phyloP scores from a whole-genome alignment of 2,329 filamentous ascomycete genomes.

The Talaromyces albobiverticillius region DNA sequence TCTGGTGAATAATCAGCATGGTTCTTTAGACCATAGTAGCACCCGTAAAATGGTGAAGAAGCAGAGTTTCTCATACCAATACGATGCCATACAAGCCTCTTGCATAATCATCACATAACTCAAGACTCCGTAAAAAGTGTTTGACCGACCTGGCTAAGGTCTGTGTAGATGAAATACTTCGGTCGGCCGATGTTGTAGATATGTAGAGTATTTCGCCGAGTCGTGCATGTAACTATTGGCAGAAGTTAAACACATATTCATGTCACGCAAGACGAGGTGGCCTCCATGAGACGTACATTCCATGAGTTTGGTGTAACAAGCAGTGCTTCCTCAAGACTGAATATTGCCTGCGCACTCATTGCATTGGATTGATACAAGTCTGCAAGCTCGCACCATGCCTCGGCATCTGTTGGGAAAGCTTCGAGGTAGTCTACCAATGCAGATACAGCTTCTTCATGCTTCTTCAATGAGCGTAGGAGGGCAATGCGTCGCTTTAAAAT shows the following conservation, averaged over 20 bases:
- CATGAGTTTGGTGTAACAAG: slow-evolving; percentile 86
- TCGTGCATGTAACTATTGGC: slow-evolving; percentile 71
- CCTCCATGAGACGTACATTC: slow-evolving; percentile 67
- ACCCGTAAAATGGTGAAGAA: background rate
- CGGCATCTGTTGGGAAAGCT: slow-evolving; percentile 81
- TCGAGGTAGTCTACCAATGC: slow-evolving; percentile 74
- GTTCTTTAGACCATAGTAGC: background rate
- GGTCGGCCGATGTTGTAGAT: slow-evolving; percentile 44
- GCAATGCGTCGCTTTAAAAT: slow-evolving; percentile 82
- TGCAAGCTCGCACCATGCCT: slow-evolving; percentile 88
- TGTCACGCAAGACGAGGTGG: background rate
- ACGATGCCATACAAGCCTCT: slow-evolving; percentile 91
- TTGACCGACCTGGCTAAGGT: slow-evolving; percentile 71
- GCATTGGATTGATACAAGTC: slow-evolving; percentile 81
- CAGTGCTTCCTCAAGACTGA: slow-evolving; percentile 85
- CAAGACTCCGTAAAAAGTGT: slow-evolving; percentile 84
- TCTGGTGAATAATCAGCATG: slow-evolving; percentile 5
- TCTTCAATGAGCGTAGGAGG: slow-evolving; percentile 71
- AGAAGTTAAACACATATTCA: slow-evolving; percentile 14
- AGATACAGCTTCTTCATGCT: slow-evolving; percentile 67
- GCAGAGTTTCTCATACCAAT: slow-evolving; percentile 52
- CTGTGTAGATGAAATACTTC: slow-evolving; percentile 37
- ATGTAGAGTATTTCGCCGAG: slow-evolving; percentile 81
- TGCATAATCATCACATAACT: slow-evolving; percentile 89
- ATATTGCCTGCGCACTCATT: slow-evolving; percentile 78